Conservation (phyloP, 2,329 filamentous ascomycete genomes). For the Tolypocladium ovalisporum region DNA sequence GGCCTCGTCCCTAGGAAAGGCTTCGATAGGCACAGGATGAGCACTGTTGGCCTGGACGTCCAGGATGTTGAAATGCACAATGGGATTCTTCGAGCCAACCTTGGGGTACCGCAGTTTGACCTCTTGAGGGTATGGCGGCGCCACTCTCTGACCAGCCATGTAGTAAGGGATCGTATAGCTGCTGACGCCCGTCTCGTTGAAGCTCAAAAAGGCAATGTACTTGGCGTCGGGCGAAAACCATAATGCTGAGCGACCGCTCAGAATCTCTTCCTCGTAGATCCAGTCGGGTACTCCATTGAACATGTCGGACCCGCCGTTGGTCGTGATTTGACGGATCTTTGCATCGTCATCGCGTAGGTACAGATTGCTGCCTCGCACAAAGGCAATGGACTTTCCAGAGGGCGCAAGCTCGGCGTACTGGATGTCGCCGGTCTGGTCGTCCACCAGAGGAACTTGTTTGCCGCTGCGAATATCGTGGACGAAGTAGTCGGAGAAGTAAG, state of each 20-base stretch:
- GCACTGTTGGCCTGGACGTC: conserved; percentile 35
- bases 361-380: conserved; percentile 56
- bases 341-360: conserved; percentile 41
- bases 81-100: conserved; percentile 57
- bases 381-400: conserved; percentile 47
- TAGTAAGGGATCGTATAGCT: conserved; percentile 58
- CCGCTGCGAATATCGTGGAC: conserved; percentile 51
- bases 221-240: conserved; percentile 90
- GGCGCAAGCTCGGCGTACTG: conserved; percentile 56
- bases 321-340: conserved; percentile 44
- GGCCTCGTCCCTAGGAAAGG: conserved; percentile 47
- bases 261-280: conserved; percentile 66
- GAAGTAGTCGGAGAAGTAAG: conserved; percentile 57
- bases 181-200: conserved; percentile 64
- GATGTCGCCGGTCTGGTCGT: conserved; percentile 51
- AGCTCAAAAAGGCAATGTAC: conserved; percentile 79
- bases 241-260: conserved; percentile 63
- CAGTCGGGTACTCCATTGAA: conserved; percentile 60
- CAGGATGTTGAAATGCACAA: conserved; percentile 48
- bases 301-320: conserved; percentile 46
- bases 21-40: conserved; percentile 38
- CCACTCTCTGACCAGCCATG: conserved; percentile 45
- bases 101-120: conserved; percentile 58
- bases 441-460: conserved; percentile 40
- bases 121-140: conserved; percentile 50